Percentiles rank a stretch among this genome's conserved stretches.
These are phyloP conservation scores for Citrus mangshanensis DNA, from an alignment of 345 rosid genomes.

Conservation along the genomic window DNA sequence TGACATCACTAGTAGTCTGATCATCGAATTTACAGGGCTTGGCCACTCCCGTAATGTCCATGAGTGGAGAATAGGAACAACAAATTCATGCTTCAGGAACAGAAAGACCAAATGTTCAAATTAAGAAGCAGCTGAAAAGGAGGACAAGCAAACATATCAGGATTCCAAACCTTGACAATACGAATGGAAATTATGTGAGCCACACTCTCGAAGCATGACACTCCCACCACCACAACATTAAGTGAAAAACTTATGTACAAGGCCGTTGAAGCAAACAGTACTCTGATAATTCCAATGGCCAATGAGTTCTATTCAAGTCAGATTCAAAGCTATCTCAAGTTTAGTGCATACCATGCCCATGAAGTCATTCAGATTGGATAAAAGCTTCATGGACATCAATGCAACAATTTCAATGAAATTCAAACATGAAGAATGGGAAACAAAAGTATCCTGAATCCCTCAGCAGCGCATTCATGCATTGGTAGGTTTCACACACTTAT, in stretches of 20 bases:
- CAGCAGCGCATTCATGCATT: background rate
- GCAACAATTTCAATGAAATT: background rate
- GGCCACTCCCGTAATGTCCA: slow-evolving; percentile 31
- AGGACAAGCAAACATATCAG: background rate
- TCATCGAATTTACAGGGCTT: slow-evolving; percentile 37
- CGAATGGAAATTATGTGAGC: background rate
- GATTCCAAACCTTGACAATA: background rate
- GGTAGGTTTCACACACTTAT: background rate
- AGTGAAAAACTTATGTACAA: background rate
- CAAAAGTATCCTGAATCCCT: background rate
- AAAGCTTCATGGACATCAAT: background rate
- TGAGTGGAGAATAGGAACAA: slow-evolving; percentile 16
- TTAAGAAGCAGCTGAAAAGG: background rate
- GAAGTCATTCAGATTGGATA: background rate
- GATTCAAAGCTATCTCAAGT: background rate
- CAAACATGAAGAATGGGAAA: background rate
- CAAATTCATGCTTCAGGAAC: slow-evolving; percentile 35
- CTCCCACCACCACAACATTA: background rate
- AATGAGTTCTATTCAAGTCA: background rate
- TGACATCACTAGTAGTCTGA: slow-evolving; percentile 32
- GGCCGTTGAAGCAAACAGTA: background rate
- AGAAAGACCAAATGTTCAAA: slow-evolving; percentile 7
- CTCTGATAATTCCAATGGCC: background rate
- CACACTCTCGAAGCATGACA: background rate
- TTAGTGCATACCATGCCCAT: background rate